A percentile compares a stretch with the other conserved stretches of the same genome.
Evolutionary conservation across 805 yeast genomes (phyloP).

Genomic region (Torulaspora microellipsoides): DNA sequence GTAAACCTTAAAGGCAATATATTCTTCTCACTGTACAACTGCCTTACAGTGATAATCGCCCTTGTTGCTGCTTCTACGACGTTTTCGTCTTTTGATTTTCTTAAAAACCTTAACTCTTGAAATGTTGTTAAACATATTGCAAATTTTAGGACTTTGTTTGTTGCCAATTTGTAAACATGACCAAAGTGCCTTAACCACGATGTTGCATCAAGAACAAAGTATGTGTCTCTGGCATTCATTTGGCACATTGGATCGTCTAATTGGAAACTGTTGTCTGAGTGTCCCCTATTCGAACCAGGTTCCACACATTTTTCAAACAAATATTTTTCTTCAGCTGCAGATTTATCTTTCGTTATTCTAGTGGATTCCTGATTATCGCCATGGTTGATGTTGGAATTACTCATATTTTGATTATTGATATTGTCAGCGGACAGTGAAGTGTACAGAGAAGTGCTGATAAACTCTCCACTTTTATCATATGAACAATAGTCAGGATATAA

Average conservation of each 20-base stretch:
- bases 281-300: neutral
- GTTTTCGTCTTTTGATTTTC: constrained; percentile 64
- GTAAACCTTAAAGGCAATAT: constrained; percentile 59
- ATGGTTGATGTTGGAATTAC: neutral
- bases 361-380: neutral
- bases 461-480: constrained; percentile 34
- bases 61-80: constrained; percentile 79
- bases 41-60: constrained; percentile 68
- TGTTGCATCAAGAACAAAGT: constrained; percentile 65
- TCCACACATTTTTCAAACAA: constrained; percentile 2
- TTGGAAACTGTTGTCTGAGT: constrained; percentile 12
- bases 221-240: constrained; percentile 53
- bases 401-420: neutral
- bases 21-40: constrained; percentile 51
- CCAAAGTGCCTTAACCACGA: constrained; percentile 79
- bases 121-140: constrained; percentile 70
- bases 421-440: constrained; percentile 21
- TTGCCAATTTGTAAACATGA: constrained; percentile 60
- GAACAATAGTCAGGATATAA: constrained; percentile 26
- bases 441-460: constrained; percentile 33
- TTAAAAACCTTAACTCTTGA: constrained; percentile 64
- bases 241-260: constrained; percentile 50
- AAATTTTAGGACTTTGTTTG: constrained; percentile 51
- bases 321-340: constrained; percentile 4
- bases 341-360: neutral